Base-by-base conservation (phyloP, 495 filamentous ascomycete genomes). In the Thozetella sp. region DNA sequence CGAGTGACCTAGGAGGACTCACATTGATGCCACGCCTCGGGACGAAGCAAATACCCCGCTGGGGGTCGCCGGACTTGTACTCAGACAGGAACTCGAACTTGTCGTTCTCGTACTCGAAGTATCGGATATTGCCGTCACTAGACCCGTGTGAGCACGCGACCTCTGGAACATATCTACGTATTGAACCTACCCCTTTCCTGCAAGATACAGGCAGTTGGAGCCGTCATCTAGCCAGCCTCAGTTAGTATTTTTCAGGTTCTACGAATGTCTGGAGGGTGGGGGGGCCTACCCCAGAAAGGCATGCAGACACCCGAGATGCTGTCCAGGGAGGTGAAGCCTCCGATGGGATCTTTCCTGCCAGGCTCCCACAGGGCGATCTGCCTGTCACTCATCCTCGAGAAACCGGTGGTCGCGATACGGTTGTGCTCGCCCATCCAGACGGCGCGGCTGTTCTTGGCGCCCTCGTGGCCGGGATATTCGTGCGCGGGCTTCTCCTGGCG, bases 371-470 rank as follows among this genome's bases (percentile, higher is more conserved):
- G 83, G 25, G 89, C 95, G 67, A 99, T 82, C 69, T 99, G 95
- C 17, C 95, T 88, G 77, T 99, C 96, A 70, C 93, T 97, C 93
- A 97, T 98, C 73, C 88, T 91, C 46, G 92, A 96, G 81, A 99
- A 99, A 59, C 95, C 95, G 12, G 95, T 98, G 2, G 95, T 98
- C 53, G 90, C 95, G 63, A 99, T 87, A 55, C 93, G 86, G 78
- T 97, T 92, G 68, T 92, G 91, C 72, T 98, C 95, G 62, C 96
- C 95, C 81, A 99, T 82, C 95, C 95, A 99, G 17, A 97, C 93
- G 19, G 88, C 86, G 64, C 95, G 90, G 71, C 94, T 97, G 80
- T 95, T 97, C 81, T 98, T 98, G 61, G 96, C 96, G 24, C 95
- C 95, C 22, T 86, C 79, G 74, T 99, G 95, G 51, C 95, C 95